These are phyloP conservation scores for Hypholoma fasciculare DNA, from an alignment of 768 basidiomycete species.

Conservation along the genomic window DNA sequence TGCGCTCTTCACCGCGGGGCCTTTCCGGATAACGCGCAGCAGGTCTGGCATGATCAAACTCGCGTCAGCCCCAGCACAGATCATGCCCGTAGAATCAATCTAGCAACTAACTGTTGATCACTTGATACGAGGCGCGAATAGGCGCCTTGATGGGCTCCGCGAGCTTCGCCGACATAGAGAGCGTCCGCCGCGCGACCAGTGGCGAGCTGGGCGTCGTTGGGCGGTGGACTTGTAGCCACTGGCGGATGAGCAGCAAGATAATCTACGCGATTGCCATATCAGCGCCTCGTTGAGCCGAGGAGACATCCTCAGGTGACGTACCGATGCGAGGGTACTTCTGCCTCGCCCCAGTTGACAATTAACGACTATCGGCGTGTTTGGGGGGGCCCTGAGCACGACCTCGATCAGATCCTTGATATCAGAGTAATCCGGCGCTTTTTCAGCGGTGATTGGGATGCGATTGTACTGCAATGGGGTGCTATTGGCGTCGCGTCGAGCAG, in stretches of 20 bases:
- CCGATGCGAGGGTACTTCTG: constrained; percentile 88
- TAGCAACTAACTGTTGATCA: constrained; percentile 77
- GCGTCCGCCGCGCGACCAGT: constrained; percentile 29
- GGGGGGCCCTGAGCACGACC: constrained; percentile 68
- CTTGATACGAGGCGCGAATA: constrained; percentile 70
- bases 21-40: constrained; percentile 83
- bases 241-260: constrained; percentile 77
- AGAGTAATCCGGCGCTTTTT: constrained; percentile 73
- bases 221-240: constrained; percentile 67
- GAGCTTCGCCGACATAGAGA: constrained; percentile 45
- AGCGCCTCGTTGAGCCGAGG: background rate
- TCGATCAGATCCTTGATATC: constrained; percentile 80
- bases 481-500: constrained; percentile 40
- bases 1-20: constrained; percentile 78
- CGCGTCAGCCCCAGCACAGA: background rate
- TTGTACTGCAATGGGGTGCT: constrained; percentile 73
- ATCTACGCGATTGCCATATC: constrained; percentile 42
- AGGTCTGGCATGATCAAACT: constrained; percentile 48
- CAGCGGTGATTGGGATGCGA: constrained; percentile 92
- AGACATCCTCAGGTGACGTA: constrained; percentile 29
- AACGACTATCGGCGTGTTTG: constrained; percentile 80
- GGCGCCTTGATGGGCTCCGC: constrained; percentile 32
- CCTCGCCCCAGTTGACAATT: constrained; percentile 96
- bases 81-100: constrained; percentile 1
- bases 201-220: constrained; percentile 39